Percentiles rank a stretch among this genome's conserved stretches.
Conservation (phyloP, 345 rosid genomes). For the Jatropha curcas region DNA sequence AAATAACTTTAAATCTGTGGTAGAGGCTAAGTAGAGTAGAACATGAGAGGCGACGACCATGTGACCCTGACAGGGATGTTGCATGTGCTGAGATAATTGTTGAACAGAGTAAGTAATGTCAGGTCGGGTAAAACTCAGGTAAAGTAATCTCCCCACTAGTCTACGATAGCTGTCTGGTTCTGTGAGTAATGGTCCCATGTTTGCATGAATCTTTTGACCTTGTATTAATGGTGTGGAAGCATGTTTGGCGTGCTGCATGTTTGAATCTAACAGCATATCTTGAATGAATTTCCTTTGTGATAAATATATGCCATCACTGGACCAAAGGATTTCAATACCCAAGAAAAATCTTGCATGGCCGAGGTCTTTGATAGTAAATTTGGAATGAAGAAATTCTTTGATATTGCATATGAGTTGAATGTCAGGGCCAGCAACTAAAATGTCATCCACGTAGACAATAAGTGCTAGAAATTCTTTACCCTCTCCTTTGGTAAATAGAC, state of each 20-base stretch:
- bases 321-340: background rate
- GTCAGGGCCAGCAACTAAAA: too few relatives aligned
- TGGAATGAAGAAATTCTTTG: background rate
- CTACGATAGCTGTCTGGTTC: background rate
- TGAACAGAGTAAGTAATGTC: background rate
- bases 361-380: background rate
- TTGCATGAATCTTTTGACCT: too few relatives aligned
- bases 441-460: too few relatives aligned
- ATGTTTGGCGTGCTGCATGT: too few relatives aligned
- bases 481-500: too few relatives aligned
- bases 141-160: background rate
- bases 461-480: too few relatives aligned
- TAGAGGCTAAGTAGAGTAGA: background rate
- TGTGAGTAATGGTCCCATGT: too few relatives aligned
- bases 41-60: background rate
- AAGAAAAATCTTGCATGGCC: background rate
- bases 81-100: background rate
- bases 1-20: too few relatives aligned
- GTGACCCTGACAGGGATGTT: background rate
- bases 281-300: background rate
- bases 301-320: background rate
- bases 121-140: background rate
- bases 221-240: too few relatives aligned
- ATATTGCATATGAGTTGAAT: too few relatives aligned
- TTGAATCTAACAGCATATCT: background rate